Evolutionary conservation across 495 filamentous ascomycete genomes (phyloP), one percentile per base, ranked within the genome.

Genomic region (Trichoderma asperelloides): DNA sequence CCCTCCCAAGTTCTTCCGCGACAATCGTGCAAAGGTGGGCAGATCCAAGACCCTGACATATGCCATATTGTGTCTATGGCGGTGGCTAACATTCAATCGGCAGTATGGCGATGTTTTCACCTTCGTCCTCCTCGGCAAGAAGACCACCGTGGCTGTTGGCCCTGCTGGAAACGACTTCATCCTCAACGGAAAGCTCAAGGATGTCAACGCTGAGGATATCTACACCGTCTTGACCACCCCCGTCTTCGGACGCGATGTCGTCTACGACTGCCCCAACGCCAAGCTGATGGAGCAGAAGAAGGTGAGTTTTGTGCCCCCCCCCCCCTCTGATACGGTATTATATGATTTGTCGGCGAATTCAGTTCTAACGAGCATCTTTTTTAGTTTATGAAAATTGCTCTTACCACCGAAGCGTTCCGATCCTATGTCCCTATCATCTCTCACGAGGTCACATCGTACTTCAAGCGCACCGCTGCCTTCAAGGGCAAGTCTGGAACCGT

Each of bases 231-330:
- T 96, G 60, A 96, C 91, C 6, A 93, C 89, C 6, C 91, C 91
- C 2, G 90, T 96, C 40, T 96, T 96, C 71, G 91, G 91, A 67
- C 86, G 86, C 51, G 91, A 92, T 77, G 91, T 96, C 25, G 89
- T 94, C 21, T 96, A 93, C 74, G 91, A 96, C 76, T 92, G 90
- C 74, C 91, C 91, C 33, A 94, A 94, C 72, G 80, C 89, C 63
- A 93, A 93, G 75, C 80, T 93, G 66, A 91, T 93, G 85, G 77
- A 79, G 69, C 77, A 79, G 69, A 79, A 79, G 75, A 79, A 78
- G 75, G 76, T 77, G 51, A 16, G 41, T 28, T 28, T 45, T 18
- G 39, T 16, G 37, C 9, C 15, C 30, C 12, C 21, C n/a, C n/a
- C n/a, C n/a, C n/a, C n/a, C n/a, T n/a, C 23, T 15, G 65, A 33